These are phyloP conservation scores for Ganoderma leucocontextum DNA, from an alignment of 1,284 basidiomycete species.

Conservation along the genomic window DNA sequence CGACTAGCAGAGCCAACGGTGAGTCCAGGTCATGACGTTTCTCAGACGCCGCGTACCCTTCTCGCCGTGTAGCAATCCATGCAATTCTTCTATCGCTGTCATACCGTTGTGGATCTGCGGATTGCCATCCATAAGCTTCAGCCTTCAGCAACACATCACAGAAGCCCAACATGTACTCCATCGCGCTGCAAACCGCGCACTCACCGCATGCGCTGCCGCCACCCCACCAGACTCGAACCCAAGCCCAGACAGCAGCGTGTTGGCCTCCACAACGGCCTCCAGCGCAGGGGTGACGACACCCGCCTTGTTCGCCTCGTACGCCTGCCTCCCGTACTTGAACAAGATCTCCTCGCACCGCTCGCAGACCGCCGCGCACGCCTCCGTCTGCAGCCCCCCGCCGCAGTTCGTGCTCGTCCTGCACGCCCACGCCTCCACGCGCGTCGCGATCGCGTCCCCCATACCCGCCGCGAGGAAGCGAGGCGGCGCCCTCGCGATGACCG, in stretches of 20 bases:
- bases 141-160: background rate
- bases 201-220: constrained; percentile 45
- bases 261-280: constrained; percentile 47
- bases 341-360: constrained; percentile 47
- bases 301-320: constrained; percentile 46
- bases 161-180: background rate
- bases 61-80: constrained; percentile 44
- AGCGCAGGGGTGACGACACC: constrained; percentile 44
- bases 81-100: constrained; percentile 42
- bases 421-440: constrained; percentile 44
- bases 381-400: constrained; percentile 44
- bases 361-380: constrained; percentile 42
- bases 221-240: constrained; percentile 47
- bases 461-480: constrained; percentile 45
- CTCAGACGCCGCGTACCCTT: constrained; percentile 36
- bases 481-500: constrained; percentile 43
- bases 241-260: constrained; percentile 45
- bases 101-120: constrained; percentile 45
- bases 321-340: constrained; percentile 45
- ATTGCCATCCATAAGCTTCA: background rate
- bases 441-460: constrained; percentile 47
- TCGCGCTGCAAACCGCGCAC: constrained; percentile 12
- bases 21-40: background rate
- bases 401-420: constrained; percentile 43
- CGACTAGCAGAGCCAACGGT: constrained; percentile 32